phyloP scores from a whole-genome alignment of 441 rosid genomes.

The Populus hybrid region DNA sequence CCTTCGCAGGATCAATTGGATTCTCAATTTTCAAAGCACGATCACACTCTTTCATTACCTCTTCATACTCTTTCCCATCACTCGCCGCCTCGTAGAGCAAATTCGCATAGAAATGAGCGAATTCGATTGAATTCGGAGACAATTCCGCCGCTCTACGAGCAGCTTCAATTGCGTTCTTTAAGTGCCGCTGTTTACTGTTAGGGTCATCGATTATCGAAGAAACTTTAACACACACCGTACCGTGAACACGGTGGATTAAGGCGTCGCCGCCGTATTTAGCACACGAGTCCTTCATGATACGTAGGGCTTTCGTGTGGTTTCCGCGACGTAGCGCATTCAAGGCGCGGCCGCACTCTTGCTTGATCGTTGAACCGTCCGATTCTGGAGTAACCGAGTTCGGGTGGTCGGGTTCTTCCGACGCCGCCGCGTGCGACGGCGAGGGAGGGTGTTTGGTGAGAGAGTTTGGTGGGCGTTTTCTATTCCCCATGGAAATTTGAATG shows the following conservation, averaged over 20 bases:
- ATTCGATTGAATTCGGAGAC: conserved; percentile 78
- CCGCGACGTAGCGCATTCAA: conserved; percentile 73
- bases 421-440: conserved; percentile 13
- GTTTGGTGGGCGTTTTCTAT: conserved; percentile 58
- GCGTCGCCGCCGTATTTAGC: conserved; percentile 54
- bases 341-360: conserved; percentile 84
- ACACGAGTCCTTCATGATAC: conserved; percentile 76
- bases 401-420: conserved; percentile 20
- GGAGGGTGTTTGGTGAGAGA: conserved; percentile 52
- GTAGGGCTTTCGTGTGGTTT: conserved; percentile 77
- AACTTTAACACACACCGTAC: conserved; percentile 70
- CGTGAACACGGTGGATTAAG: conserved; percentile 73
- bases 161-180: conserved; percentile 69
- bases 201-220: conserved; percentile 80
- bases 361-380: conserved; percentile 44
- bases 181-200: conserved; percentile 58
- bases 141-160: conserved; percentile 68
- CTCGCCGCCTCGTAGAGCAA: conserved; percentile 75
- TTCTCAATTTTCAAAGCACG: conserved; percentile 66
- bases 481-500: conserved; percentile 54
- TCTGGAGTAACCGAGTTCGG: conserved; percentile 9
- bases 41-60: conserved; percentile 78
- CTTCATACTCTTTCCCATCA: conserved; percentile 76
- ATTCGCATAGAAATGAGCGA: conserved; percentile 78
- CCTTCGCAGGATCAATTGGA: conserved; percentile 89